Evolutionary conservation across 352 stramenopile genomes (phyloP), one percentile per base, ranked within the genome.

Genomic region (Phytopythium delawarense): DNA sequence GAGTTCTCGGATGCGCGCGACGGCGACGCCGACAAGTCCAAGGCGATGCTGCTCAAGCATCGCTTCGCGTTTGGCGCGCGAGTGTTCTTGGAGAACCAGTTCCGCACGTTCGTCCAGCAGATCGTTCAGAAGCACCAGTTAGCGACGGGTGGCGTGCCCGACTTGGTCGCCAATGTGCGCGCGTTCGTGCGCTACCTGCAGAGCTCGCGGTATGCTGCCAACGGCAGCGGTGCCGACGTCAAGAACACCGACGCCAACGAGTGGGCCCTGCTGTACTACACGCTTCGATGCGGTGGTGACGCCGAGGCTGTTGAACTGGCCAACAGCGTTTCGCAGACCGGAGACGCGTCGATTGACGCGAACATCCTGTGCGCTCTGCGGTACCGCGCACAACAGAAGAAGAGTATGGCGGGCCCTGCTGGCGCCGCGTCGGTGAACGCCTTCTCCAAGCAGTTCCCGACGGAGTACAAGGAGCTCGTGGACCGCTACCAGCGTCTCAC

Each of bases 231-330:
- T 21, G 80, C 64, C 28, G 65, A 78, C 12, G 50, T 72, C 21
- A 6, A 35, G 32, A 51, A 25, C 39, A 37, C 50, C 2, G 76
- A 91, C 51, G 69, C 69, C 11, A 88, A 91, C 64, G 67, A 85
- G 35, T 95, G 86, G 86, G 69, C 84, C 1, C 61, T 92, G 52
- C 46, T 95, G 11, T 95, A 92, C 72, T 95, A 92, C 66, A 90
- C 76, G 25, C 56, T 95, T 18, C 86, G 86, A 39, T 90, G 80
- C 32, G 86, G 86, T 39, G 80, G 81, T 23, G 78, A 91, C 23
- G 68, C 85, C 28, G 86, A 95, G 63, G 84, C 84, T 9, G 71
- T 85, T 4, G 73, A 89, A 30, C 65, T 93, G 7, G 79, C 76
- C 30, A 61, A 63, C 0, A 87, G 71, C 16, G 67, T 75, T 15